Base-by-base conservation (phyloP, 495 filamentous ascomycete genomes). In the Annulohypoxylon bovei region DNA sequence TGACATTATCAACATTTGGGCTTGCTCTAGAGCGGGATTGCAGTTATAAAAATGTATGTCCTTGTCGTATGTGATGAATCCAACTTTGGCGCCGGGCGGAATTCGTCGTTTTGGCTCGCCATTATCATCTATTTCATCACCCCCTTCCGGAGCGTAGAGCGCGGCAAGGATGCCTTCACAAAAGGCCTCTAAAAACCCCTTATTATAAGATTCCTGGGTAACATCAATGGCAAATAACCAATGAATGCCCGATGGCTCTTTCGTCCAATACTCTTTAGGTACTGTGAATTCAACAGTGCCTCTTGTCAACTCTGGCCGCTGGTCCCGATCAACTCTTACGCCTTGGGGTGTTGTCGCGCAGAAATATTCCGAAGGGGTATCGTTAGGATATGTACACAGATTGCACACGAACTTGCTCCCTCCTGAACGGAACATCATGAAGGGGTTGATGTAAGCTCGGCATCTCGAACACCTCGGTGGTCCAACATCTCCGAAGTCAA, bases 1-100 rank as follows among this genome's bases (percentile, higher is more conserved):
- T 8, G 95, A 92, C 93, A 98, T 97, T 16, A 98, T 94, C 83
- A 98, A 88, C 95, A 98, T 98, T 74, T 99, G 95, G 4, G 95
- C 92, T 81, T 93, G 89, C 52, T 97, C 92, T 27, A 97, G 81
- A 28, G 88, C 82, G 18, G 93, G 81, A 75, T 89, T 92, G 72
- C 96, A 88, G 74, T 98, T 98, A 83, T 97, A 99, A 76, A 97
- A 99, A 72, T 99, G 95, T 30, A 98, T 89, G 70, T 97, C 93
- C 77, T 91, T 93, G 81, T 98, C 95, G 78, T 90, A 99, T 2
- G 95, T 98, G 70, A 97, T 90, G 78, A 99, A 97, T 47, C 95
- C 96, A 49, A 99, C 88, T 82, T 93, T 97, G 20, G 93, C 87
- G 3, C 93, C 94, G 16, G 85, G 77, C 0, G 96, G 92, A 53